Percentiles rank a stretch among this genome's conserved stretches.
Conservation (phyloP, 305 asterid species). For the Solanum hybrid region DNA sequence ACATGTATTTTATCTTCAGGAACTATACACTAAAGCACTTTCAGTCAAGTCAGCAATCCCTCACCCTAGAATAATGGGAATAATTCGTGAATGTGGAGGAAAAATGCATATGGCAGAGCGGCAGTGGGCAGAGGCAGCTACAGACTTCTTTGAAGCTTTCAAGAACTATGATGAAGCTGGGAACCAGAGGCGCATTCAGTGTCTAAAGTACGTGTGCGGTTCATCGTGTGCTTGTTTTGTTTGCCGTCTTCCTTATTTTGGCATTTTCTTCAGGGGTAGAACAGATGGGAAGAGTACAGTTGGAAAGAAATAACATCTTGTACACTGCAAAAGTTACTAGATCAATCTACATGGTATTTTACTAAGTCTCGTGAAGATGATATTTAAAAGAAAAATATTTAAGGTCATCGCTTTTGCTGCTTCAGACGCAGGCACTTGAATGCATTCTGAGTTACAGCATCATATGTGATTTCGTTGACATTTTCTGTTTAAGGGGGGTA, state of each 20-base stretch:
- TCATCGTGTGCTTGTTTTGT: neutral
- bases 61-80: conserved; percentile 98
- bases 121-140: conserved; percentile 94
- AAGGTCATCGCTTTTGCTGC: neutral
- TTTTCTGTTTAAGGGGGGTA: neutral
- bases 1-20: conserved; percentile 34
- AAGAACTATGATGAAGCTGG: conserved; percentile 98
- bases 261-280: neutral
- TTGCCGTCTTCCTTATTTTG: neutral
- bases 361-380: neutral
- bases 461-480: neutral
- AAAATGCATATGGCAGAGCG: conserved; percentile 99
- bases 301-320: neutral
- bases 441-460: neutral
- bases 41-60: conserved; percentile 95
- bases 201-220: conserved; percentile 60
- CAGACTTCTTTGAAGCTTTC: conserved; percentile 97
- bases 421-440: neutral
- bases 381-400: neutral
- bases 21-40: conserved; percentile 75
- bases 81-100: conserved; percentile 98
- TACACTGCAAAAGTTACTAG: neutral
- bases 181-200: conserved; percentile 89
- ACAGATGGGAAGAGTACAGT: neutral
- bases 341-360: neutral